Conservation (phyloP, 768 basidiomycete species). For the Serendipita sp. region DNA sequence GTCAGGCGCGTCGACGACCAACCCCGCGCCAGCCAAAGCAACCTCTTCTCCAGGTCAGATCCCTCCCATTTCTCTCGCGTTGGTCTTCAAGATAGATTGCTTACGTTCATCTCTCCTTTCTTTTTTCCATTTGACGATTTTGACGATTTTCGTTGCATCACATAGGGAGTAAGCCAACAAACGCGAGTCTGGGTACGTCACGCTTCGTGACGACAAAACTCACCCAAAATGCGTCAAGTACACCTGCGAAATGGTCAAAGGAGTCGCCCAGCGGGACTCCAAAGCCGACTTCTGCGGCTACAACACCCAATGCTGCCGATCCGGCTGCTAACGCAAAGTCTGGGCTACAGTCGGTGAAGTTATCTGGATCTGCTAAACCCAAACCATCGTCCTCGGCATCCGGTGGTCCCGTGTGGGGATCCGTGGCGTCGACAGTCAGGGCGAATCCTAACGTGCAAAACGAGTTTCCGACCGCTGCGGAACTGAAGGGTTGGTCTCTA, state of each 20-base stretch:
- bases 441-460: constrained; percentile 28
- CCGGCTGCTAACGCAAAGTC: background rate
- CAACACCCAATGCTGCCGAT: constrained; percentile 30
- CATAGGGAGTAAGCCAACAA: constrained; percentile 12
- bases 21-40: constrained; percentile 22
- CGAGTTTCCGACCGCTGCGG: constrained; percentile 95
- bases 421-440: constrained; percentile 25
- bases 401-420: constrained; percentile 49
- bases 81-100: too few relatives aligned
- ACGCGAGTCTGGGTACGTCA: constrained; percentile 42
- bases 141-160: background rate
- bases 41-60: background rate
- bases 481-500: constrained; percentile 70
- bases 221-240: constrained; percentile 26
- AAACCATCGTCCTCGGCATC: background rate
- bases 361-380: background rate
- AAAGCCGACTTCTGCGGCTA: constrained; percentile 56
- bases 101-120: background rate
- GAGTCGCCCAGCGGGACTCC: constrained; percentile 59
- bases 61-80: too few relatives aligned
- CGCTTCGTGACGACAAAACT: constrained; percentile 78
- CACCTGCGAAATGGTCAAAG: constrained; percentile 39
- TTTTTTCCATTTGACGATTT: background rate
- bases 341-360: background rate
- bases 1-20: constrained; percentile 27